Base-by-base conservation (phyloP, 345 rosid genomes). In the Microcos paniculata region DNA sequence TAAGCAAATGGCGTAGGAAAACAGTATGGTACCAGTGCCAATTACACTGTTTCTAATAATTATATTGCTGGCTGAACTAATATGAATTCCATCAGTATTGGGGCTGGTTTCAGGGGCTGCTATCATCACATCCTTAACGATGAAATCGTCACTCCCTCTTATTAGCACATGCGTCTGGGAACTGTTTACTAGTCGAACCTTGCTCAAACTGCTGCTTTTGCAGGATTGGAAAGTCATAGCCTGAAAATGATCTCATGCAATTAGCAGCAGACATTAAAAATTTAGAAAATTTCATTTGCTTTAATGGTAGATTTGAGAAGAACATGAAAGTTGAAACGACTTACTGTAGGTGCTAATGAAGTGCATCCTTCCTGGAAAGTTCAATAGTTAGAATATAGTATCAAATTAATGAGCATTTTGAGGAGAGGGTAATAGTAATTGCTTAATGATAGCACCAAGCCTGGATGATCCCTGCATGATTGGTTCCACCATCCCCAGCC, bases 21-120 rank as follows among this genome's bases (percentile, higher is more conserved):
- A 62, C 10, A 43, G 19, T 6, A 71, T 66, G 6, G 6, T 35
- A 87, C 88, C 88, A 0, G 81, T 58, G 49, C 71, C 77, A 30
- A 87, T 80, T 4, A n/a, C 24, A 3, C 77, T 51, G 38, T 77
- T 68, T n/a, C 52, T 24, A 23, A 84, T 72, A 43, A 77, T 6
- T 0, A 82, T 59, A 61, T 65, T 45, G 16, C 57, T 61, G 1
- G 85, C 70, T 33, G 83, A 62, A 31, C 71, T 77, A 24, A 82
- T 68, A 59, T 84, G 88, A 52, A 87, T 81, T 21, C 86, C 88
- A 62, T 87, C 85, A 0, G 86, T 87, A 77, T 87, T 82, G 0
- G 90, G 87, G 61, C 87, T 87, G 5, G 40, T 64, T 46, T 52
- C 80, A 1, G 82, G 85, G 62, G 86, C 77, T 40, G 71, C 57